phyloP scores from a whole-genome alignment of 345 rosid species.

The Erucastrum elatum region DNA sequence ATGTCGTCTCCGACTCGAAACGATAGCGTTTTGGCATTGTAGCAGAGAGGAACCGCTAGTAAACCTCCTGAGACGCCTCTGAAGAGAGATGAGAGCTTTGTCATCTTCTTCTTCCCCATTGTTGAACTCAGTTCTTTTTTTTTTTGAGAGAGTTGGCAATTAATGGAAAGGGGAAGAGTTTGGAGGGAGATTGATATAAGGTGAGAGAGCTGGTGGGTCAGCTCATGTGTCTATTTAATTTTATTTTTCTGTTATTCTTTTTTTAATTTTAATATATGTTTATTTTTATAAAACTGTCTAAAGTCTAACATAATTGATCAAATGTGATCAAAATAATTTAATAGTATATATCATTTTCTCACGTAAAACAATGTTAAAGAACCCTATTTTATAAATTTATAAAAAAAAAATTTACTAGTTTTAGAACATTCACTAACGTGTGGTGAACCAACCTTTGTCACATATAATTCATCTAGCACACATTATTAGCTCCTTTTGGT shows the following conservation, averaged over 20 bases:
- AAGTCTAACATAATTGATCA: background rate
- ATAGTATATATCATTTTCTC: background rate
- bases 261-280: background rate
- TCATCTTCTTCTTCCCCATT: slow-evolving; percentile 49
- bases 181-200: slow-evolving; percentile 5
- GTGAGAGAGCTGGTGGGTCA: background rate
- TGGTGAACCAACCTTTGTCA: background rate
- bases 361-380: too few species aligned
- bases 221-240: background rate
- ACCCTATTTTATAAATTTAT: too few species aligned
- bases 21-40: slow-evolving; percentile 66
- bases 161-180: slow-evolving; percentile 24
- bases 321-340: background rate
- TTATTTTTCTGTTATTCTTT: background rate
- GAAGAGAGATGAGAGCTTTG: slow-evolving; percentile 56
- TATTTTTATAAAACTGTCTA: background rate
- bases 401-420: background rate
- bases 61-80: slow-evolving; percentile 36
- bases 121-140: background rate
- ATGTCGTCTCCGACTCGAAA: slow-evolving; percentile 57
- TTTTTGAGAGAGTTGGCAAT: background rate
- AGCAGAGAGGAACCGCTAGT: slow-evolving; percentile 69
- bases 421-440: background rate
- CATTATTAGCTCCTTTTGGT: slow-evolving; percentile 3
- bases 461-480: background rate